phyloP scores from a whole-genome alignment of 2,329 filamentous ascomycete genomes.

The Lasiodiplodia theobromae region DNA sequence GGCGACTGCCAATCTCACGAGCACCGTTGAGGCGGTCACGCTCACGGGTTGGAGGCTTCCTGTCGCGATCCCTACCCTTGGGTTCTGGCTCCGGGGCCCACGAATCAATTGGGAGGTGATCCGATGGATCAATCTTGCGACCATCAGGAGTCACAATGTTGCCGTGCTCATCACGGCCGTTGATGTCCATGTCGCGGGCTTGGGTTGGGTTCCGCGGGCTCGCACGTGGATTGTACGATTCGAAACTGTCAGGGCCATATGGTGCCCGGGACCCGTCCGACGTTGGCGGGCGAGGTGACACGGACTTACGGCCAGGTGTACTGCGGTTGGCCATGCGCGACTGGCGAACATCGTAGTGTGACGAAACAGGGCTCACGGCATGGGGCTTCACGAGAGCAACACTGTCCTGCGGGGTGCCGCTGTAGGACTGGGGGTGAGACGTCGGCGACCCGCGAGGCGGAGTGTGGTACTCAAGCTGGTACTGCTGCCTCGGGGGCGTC shows the following conservation, averaged over 20 bases:
- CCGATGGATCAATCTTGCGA: slow-evolving; percentile 78
- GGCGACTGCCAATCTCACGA: slow-evolving; percentile 44
- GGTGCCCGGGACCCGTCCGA: slow-evolving; percentile 59
- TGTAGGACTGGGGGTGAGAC: slow-evolving; percentile 52
- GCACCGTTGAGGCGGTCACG: slow-evolving; percentile 61
- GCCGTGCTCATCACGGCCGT: slow-evolving; percentile 56
- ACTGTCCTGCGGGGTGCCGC: slow-evolving; percentile 51
- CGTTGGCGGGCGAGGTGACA: slow-evolving; percentile 71
- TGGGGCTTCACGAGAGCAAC: slow-evolving; percentile 53
- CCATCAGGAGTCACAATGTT: slow-evolving; percentile 81
- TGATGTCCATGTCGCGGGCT: slow-evolving; percentile 43
- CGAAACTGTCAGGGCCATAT: slow-evolving; percentile 79
- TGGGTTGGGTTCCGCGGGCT: slow-evolving; percentile 46
- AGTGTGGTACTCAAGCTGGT: slow-evolving; percentile 43
- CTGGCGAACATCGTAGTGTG: slow-evolving; percentile 43
- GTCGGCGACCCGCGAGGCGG: slow-evolving; percentile 41
- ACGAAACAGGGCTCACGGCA: slow-evolving; percentile 52
- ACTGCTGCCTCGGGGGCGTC: slow-evolving; percentile 35
- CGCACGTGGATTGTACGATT: slow-evolving; percentile 69
- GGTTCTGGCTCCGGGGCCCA: slow-evolving; percentile 80
- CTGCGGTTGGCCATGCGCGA: slow-evolving; percentile 52
- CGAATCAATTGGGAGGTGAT: slow-evolving; percentile 77
- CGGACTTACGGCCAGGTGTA: slow-evolving; percentile 70
- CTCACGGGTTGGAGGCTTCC: slow-evolving; percentile 43
- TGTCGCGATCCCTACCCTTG: slow-evolving; percentile 57